Evolutionary conservation across 139 green algal species (phyloP), one percentile per base, ranked within the genome.

Genomic region (Closterium sp.): DNA sequence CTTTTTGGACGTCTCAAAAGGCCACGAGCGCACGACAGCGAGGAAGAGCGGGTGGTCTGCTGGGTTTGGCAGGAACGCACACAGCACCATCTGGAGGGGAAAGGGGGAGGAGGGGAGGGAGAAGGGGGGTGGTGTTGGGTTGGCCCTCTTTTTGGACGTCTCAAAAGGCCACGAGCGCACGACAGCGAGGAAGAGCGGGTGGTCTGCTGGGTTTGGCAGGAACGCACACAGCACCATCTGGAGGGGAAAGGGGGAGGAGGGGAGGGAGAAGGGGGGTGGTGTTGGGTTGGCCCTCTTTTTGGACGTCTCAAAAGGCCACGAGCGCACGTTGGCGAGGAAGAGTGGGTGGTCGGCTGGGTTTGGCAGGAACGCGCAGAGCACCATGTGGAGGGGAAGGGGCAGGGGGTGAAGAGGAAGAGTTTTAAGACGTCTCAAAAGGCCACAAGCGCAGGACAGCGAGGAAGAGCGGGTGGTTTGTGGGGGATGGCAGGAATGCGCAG

Each of bases 41-140:
- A 98, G 94, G 79, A 98, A 95, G 29, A 85, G 91, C 21, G 34
- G 29, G 87, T 98, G 97, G 92, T 98, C 95, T 13, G 91, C 85
- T 27, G 93, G 94, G 88, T 19, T 88, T 88, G 45, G 87, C 87
- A 97, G 92, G 92, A 96, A 95, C 38, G 95, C 94, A 34, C 95
- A 90, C 34, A 99, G 96, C 21, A 95, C 89, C 27, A 92, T 29
- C 90, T 73, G 50, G 13, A 3, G 50, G 10, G 50, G 17, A 11
- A 27, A 27, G 9, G 50, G 50, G 1, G 10, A 11, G 50, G 10
- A 10, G 50, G 50, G 50, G 50, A 24, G 50, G 50, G 50, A 11
- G 50, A 27, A 22, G 10, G 0, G 13, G 42, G 42, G 42, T 62
- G 42, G 7, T 5, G 42, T 13, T 62, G 42, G 42, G 7, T 13